Base-by-base conservation (phyloP, 306 rosid genomes). In the Vachellia collinsii region DNA sequence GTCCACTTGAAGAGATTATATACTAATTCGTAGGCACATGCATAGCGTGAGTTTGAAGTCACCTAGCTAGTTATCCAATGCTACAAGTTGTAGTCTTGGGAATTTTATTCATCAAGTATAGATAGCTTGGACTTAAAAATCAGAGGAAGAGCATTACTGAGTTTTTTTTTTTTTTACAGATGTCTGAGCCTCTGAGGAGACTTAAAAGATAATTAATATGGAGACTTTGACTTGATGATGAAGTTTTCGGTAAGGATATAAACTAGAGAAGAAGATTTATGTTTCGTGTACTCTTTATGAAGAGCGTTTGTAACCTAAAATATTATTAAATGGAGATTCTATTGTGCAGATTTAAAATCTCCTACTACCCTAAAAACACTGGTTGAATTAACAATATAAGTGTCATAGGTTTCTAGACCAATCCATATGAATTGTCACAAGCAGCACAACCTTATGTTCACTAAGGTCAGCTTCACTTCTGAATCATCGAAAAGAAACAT, bases 251-350 rank as follows among this genome's bases (percentile, higher is more conserved):
- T 50, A 50, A 50, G 4, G 56, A 14, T 50, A 50, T 50, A 50
- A 50, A 50, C 14, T 14, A 16, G 6, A 58, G 16, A 58, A 56
- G 23, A 7, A n/a, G 14, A 22, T 58, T 58, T 6, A 58, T 58
- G 64, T 58, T 58, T 58, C 64, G 64, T 54, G 62, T 54, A 3
- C 62, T 54, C 62, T 54, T 54, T n/a, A 54, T 9, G 64, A 22
- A 58, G 64, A 58, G 36, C 7, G 7, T 25, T 61, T 25, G 16
- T 11, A 25, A 25, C 67, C 38, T 23, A 59, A 23, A 3, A 23
- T 22, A 9, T 59, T 9, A 22, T 58, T 22, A 58, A n/a, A 58
- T 8, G 64, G 12, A 9, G 34, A 58, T 20, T 58, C 8, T 58
- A 1, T 56, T 22, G 10, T 20, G 64, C 29, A 58, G 36, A 58